Base-by-base conservation (phyloP, 2,329 filamentous ascomycete species). In the Fusarium redolens region DNA sequence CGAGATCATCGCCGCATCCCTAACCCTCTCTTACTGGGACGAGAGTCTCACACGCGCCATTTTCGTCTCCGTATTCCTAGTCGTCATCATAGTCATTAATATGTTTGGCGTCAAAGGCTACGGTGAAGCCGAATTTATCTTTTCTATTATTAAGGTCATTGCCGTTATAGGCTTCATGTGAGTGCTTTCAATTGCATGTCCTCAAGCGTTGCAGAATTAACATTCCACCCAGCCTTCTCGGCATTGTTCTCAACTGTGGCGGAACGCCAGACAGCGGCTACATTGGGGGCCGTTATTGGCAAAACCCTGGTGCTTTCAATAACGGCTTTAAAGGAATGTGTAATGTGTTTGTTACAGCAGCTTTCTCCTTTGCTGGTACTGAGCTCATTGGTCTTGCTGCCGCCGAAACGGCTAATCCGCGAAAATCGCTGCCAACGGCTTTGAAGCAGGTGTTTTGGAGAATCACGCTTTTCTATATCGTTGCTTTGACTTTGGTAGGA, bases 401-500 rank as follows among this genome's bases (percentile, higher is more conserved):
- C 4, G 93, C 92, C 37, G 93, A 95, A 80, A 93, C 92, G 2
- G 90, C 88, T n/a, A 94, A 94, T 78, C 93, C 93, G 6, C 88
- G 92, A 65, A 93, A 96, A 79, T 93, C 92, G 3, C 86, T 98
- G 1, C 95, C 95, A 0, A 94, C 91, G 1, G 95, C 95, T 17
- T 91, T 97, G 77, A 97, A 97, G 83, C 95, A 97, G 81, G 94
- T 97, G 28, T 97, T 97, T 82, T 98, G 95, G 95, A 92, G 95
- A 78, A 97, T 97, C 78, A 90, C 91, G 7, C 87, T 97, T 63
- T 98, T 98, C 85, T 98, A 97, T 83, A 87, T 98, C 55, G 90
- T 97, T 38, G 93, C 93, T 2, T 87, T 98, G 15, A 90, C 90
- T 8, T 85, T 98, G 7, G 90, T 98, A 64, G 94, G 96, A 31